phyloP scores from a whole-genome alignment of 495 filamentous ascomycete species.

The Penicillium alfredii region DNA sequence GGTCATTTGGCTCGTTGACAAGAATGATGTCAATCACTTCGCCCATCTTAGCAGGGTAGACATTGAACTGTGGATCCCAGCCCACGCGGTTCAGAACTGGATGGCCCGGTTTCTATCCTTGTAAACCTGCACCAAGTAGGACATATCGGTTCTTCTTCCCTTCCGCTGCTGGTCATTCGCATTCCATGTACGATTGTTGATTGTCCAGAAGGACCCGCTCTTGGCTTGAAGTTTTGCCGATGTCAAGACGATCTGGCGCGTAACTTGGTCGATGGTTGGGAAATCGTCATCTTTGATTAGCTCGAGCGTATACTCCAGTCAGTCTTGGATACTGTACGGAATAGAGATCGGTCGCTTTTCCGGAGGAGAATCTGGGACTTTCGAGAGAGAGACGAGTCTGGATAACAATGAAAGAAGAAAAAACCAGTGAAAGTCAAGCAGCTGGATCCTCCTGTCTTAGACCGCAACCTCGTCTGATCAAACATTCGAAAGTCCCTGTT shows the following conservation, averaged over 20 bases:
- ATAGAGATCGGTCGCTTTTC: no score
- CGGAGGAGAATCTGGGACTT: no score
- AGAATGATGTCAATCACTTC: constrained; percentile 60
- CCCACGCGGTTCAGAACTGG: constrained; percentile 27
- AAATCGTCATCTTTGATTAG: constrained; percentile 34
- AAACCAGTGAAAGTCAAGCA: no score
- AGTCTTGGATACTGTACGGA: constrained; percentile 33
- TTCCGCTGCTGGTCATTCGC: constrained; percentile 49
- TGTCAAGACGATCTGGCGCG: constrained; percentile 43
- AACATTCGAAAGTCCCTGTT: no score
- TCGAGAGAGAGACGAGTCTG: no score
- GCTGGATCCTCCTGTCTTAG: no score
- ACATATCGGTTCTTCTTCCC: constrained; percentile 32
- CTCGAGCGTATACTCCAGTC: constrained; percentile 51
- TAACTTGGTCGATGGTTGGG: constrained; percentile 48
- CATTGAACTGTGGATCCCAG: constrained; percentile 48
- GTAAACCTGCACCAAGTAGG: constrained; percentile 55
- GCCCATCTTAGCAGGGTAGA: constrained; percentile 49
- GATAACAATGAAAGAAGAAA: no score
- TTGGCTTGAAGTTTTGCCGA: constrained; percentile 35
- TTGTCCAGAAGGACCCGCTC: no score
- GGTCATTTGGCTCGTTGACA: constrained; percentile 41
- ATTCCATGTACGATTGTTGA: no score
- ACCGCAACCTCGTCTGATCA: no score
- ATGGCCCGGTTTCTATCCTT: constrained; percentile 38